A percentile compares a stretch with the other conserved stretches of the same genome.
Conservation (phyloP, 2,329 filamentous ascomycete species). For the Fusarium avenaceum region DNA sequence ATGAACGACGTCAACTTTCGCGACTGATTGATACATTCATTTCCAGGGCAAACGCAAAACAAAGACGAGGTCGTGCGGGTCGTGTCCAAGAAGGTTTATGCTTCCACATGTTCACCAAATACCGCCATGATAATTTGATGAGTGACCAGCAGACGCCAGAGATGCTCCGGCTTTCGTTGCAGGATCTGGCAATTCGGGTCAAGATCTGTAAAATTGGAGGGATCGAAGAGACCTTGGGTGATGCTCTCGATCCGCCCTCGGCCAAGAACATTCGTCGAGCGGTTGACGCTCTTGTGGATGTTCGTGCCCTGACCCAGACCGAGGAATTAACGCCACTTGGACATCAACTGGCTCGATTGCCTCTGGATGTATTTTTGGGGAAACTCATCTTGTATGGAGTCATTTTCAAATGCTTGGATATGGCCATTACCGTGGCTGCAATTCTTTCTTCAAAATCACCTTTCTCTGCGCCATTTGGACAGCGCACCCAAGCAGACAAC, state of each 20-base stretch:
- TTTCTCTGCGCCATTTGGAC: constrained; percentile 88
- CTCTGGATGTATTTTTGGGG: constrained; percentile 92
- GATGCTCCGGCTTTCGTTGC: constrained; percentile 92
- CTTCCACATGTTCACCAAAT: constrained; percentile 94
- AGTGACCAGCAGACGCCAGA: constrained; percentile 95
- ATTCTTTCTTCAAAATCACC: constrained; percentile 96
- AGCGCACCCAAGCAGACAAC: constrained; percentile 83
- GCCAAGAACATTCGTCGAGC: constrained; percentile 93
- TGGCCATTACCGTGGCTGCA: constrained; percentile 90
- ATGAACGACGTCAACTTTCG: constrained; percentile 92
- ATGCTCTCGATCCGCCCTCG: constrained; percentile 90
- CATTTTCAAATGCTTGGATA: constrained; percentile 92
- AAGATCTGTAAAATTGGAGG: constrained; percentile 97
- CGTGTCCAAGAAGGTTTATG: constrained; percentile 95
- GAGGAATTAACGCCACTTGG: constrained; percentile 92
- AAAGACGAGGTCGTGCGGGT: constrained; percentile 91
- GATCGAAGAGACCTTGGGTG: constrained; percentile 88
- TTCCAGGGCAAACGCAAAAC: constrained; percentile 94
- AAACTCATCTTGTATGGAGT: constrained; percentile 91
- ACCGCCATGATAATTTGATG: constrained; percentile 87
- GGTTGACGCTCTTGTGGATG: constrained; percentile 92
- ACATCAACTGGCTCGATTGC: constrained; percentile 86
- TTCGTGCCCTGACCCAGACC: constrained; percentile 82
- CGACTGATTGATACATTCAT: constrained; percentile 95
- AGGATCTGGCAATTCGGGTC: constrained; percentile 94